Evolutionary conservation across 2,329 filamentous ascomycete species (phyloP).

Genomic region (Pestalotiopsis sp.): DNA sequence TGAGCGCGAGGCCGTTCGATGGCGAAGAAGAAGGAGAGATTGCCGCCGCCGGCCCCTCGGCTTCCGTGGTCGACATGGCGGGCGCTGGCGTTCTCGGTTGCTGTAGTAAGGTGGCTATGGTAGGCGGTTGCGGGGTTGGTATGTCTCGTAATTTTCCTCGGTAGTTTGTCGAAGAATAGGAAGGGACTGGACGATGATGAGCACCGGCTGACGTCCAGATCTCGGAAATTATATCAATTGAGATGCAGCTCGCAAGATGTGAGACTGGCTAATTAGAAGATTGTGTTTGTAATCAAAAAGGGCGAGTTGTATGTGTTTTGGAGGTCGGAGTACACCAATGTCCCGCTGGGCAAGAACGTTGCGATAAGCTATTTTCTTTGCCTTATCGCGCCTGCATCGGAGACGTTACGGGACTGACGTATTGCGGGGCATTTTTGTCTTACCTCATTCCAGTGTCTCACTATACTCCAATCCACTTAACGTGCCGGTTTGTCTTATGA

Average conservation of each 20-base stretch:
- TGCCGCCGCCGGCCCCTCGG: background rate
- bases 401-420: background rate
- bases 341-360: background rate
- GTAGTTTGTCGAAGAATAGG: too few relatives aligned
- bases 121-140: background rate
- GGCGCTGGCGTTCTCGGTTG: background rate
- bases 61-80: slow-evolving; percentile 8
- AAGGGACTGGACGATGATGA: too few relatives aligned
- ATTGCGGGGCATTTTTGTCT: slow-evolving; percentile 2
- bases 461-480: background rate
- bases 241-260: too few relatives aligned
- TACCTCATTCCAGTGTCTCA: background rate
- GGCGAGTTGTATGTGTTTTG: background rate
- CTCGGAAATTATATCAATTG: too few relatives aligned
- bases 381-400: slow-evolving; percentile 10
- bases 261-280: too few relatives aligned
- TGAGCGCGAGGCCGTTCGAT: slow-evolving; percentile 30
- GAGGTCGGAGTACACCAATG: background rate
- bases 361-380: slow-evolving; percentile 7
- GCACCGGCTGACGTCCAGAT: too few relatives aligned
- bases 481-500: too few relatives aligned
- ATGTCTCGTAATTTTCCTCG: background rate
- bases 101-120: background rate
- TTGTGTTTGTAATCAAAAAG: background rate
- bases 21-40: background rate